Base-by-base conservation (phyloP, 768 basidiomycete species). In the Hebeloma cylindrosporum region DNA sequence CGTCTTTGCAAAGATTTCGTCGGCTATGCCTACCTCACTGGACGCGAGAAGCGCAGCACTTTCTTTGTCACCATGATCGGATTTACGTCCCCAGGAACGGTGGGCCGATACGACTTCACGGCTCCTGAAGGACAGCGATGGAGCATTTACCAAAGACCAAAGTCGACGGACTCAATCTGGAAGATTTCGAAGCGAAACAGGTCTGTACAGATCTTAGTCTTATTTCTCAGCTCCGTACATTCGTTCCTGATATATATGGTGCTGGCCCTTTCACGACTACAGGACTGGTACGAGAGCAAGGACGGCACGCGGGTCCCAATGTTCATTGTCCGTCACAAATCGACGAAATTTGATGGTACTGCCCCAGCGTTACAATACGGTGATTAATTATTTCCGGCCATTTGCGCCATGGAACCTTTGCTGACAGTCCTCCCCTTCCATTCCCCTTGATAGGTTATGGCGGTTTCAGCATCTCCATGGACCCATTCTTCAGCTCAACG, bases 271-370 rank as follows among this genome's bases (percentile, higher is more conserved):
- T 40, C 11, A 11, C 20, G 20, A 25, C 4, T 32, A 3, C 47
- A 81, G 77, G 84, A 89, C 14, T 93, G 89, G 83, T 92, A 83
- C 56, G 61, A 71, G 14, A 82, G 81, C 63, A 86, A 84, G 61
- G 90, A 92, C 57, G 87, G 87, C 1, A 90, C 87, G 4, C 76
- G 73, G 41, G 70, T 93, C 26, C 90, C 90, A 1, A 91, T 93
- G 89, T 92, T 90, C 57, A 74, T 93, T 50, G 85, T 90, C 16
- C 76, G 81, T 35, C 87, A 86, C 59, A 83, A 84, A 60, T 74
- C 71, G 27, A 87, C 84, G 3, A 67, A 74, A 48, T 71, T 79
- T 30, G 85, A 91, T 48, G 88, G 88, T 11, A 83, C 82, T 0
- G 87, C 88, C 1, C 79, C 89, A 11, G 83, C 78, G 0, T 69